Evolutionary conservation across 371 early-diverging fungal species (phyloP).

Genomic region (Mucor plumbeus): DNA sequence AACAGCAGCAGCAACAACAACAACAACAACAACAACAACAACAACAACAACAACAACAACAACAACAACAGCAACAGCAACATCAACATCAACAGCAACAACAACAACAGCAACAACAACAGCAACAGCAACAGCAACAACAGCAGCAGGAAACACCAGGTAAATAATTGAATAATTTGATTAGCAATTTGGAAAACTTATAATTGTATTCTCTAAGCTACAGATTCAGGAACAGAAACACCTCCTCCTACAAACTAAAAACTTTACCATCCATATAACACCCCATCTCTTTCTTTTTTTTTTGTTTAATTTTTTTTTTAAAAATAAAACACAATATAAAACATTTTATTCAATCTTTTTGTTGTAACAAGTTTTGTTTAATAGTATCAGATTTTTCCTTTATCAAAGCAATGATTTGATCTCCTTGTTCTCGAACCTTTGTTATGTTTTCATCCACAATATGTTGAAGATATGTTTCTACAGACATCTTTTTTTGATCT

Average conservation of each 20-base stretch:
- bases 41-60: neutral
- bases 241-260: slow-evolving; percentile 13
- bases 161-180: neutral
- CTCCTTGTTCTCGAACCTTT: neutral
- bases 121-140: slow-evolving; percentile 30
- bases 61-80: slow-evolving; percentile 23
- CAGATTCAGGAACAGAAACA: slow-evolving; percentile 9
- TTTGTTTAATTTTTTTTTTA: neutral
- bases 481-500: slow-evolving; percentile 16
- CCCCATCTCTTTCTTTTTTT: neutral
- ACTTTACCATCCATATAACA: neutral
- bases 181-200: too few relatives aligned
- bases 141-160: slow-evolving; percentile 23
- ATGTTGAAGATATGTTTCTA: slow-evolving; percentile 3
- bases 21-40: slow-evolving; percentile 31
- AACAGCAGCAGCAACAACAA: slow-evolving; percentile 12
- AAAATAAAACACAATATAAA: neutral
- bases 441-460: neutral
- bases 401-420: neutral
- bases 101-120: neutral
- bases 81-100: slow-evolving; percentile 22
- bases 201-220: neutral
- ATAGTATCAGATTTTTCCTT: neutral
- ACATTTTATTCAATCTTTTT: neutral
- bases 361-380: slow-evolving; percentile 4